Conservation (phyloP, 495 filamentous ascomycete genomes). For the Neurospora africana region DNA sequence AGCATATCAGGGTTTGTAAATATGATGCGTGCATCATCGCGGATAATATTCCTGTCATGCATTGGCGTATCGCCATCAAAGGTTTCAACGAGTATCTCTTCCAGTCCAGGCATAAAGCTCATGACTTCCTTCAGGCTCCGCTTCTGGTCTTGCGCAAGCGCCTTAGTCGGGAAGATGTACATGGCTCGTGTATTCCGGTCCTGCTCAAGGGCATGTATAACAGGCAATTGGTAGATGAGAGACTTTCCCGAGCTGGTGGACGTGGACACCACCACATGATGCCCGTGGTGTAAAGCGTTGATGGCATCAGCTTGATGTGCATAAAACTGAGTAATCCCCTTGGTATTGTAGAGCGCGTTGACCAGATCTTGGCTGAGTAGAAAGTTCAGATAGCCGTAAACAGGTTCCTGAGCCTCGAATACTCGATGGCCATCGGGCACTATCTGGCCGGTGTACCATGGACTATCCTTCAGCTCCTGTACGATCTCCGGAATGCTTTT, state of each 20-base stretch:
- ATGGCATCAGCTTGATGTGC: conserved; percentile 93
- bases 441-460: conserved; percentile 89
- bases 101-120: conserved; percentile 64
- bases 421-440: conserved; percentile 90
- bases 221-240: conserved; percentile 90
- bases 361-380: conserved; percentile 81
- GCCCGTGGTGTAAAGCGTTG: conserved; percentile 73
- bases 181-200: conserved; percentile 72
- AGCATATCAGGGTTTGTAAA: conserved; percentile 99
- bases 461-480: conserved; percentile 63
- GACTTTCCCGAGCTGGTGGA: conserved; percentile 96
- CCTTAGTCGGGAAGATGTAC: conserved; percentile 98
- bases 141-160: conserved; percentile 88
- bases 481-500: conserved; percentile 79
- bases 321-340: conserved; percentile 78
- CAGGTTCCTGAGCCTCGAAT: conserved; percentile 74
- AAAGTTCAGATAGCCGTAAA: conserved; percentile 80
- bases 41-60: conserved; percentile 62
- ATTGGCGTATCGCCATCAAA: conserved; percentile 94
- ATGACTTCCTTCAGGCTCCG: conserved; percentile 80
- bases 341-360: conserved; percentile 87
- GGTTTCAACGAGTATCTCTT: conserved; percentile 72
- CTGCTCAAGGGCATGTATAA: conserved; percentile 76
- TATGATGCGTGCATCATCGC: conserved; percentile 84
- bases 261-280: conserved; percentile 85